Evolutionary conservation across 2,329 filamentous ascomycete genomes (phyloP), one percentile per base, ranked within the genome.

Genomic region (Cladosporium colombiae): DNA sequence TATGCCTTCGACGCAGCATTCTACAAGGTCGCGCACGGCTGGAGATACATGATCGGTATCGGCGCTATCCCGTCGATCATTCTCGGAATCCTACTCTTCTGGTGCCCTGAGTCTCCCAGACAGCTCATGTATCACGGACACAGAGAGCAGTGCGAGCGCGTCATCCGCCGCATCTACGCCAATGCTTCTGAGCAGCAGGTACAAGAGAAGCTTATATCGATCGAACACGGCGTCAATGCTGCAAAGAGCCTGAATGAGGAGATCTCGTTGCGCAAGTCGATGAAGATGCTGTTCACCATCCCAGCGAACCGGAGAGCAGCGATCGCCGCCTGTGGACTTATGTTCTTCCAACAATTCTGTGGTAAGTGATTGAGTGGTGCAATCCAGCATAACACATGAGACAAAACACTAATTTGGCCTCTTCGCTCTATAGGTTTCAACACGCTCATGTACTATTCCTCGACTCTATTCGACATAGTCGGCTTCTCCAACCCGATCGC

Each of bases 31-130:
- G 67, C 71, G 8, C 85, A 84, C 14, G 92, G 90, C 1, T 98
- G 94, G 93, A 84, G 92, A 59, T 96, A 91, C 89, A 93, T 97
- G 86, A 93, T 97, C 0, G 93, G 93, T 0, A 78, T 97, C 0
- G 94, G 93, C 0, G 91, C 91, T 10, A 68, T 90, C 29, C 94
- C 94, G 0, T 93, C 93, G 0, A 76, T 86, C 0, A 64, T 93
- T 3, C 94, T 97, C 76, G 85, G 87, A 5, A 75, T 83, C 0
- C 80, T 96, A 64, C 80, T 97, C 66, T 71, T 87, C 2, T 82
- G 87, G 61, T 89, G 97, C 85, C 93, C 93, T 0, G 94, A 98
- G 78, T 96, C 91, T 14, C 94, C 94, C 37, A 84, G 94, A 27
- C 97, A 92, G 90, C 83, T 97, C 25, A 88, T 96, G 23, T 89